Evolutionary conservation across 805 yeast species (phyloP).

Genomic region (Candida ipomoeae): DNA sequence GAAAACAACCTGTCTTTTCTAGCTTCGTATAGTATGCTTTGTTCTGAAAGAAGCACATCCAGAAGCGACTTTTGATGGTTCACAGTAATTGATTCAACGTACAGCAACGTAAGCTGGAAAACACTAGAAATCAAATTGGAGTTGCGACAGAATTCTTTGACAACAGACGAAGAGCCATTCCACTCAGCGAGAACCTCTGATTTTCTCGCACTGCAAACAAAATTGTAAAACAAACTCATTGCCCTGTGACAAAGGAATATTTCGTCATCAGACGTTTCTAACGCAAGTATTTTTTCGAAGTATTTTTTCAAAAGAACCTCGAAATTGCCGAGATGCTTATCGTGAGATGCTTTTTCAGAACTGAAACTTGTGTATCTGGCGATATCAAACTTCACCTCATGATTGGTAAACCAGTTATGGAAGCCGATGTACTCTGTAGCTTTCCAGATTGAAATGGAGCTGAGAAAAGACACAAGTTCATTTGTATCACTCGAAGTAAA

Average conservation of each 20-base stretch:
- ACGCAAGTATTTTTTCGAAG: not conserved
- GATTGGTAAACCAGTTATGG: conserved; percentile 30
- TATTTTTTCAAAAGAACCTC: not conserved
- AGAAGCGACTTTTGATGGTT: not conserved
- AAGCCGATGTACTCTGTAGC: conserved; percentile 28
- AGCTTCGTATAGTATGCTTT: not conserved
- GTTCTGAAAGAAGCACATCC: not conserved
- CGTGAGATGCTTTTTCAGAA: not conserved
- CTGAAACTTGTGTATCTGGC: not conserved
- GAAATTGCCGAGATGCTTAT: not conserved
- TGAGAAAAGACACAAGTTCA: conserved; percentile 15
- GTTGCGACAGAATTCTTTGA: not conserved
- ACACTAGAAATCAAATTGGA: not conserved
- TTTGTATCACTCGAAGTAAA: conserved; percentile 16
- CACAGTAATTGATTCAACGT: not conserved
- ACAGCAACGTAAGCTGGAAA: not conserved
- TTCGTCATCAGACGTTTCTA: not conserved
- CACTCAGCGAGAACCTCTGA: conserved; percentile 17
- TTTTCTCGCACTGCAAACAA: conserved; percentile 22
- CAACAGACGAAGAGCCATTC: conserved; percentile 3
- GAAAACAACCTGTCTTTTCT: conserved; percentile 16
- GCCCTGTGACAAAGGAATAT: conserved; percentile 1
- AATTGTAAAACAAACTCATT: conserved; percentile 23
- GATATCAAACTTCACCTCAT: conserved; percentile 7
- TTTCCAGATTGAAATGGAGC: conserved; percentile 23